A percentile compares a stretch with the other conserved stretches of the same genome.
Evolutionary conservation across 352 stramenopile species (phyloP).

Genomic region (Phytophthora rubi): DNA sequence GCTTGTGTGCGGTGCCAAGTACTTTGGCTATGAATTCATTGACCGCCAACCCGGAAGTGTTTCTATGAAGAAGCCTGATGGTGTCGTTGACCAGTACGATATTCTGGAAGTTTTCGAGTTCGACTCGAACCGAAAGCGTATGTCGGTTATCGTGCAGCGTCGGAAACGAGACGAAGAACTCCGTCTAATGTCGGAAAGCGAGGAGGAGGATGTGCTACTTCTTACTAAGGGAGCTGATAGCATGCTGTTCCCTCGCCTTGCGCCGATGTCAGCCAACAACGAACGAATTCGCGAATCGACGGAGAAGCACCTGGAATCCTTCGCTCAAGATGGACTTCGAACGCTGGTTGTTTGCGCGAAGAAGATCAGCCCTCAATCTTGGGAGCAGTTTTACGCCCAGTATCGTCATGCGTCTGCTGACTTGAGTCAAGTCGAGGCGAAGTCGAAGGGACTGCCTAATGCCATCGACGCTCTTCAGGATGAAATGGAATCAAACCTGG

Average conservation of each 20-base stretch:
- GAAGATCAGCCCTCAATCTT: conserved; percentile 57
- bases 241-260: conserved; percentile 84
- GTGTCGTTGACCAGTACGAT: conserved; percentile 76
- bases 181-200: conserved; percentile 65
- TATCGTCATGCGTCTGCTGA: conserved; percentile 73
- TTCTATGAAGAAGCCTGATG: conserved; percentile 67
- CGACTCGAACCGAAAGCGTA: conserved; percentile 88
- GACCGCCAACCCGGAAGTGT: conserved; percentile 76
- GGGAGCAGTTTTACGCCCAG: conserved; percentile 67
- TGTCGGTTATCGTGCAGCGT: conserved; percentile 85
- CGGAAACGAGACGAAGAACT: conserved; percentile 76
- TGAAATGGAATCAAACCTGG: conserved; percentile 80
- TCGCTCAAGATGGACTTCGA: conserved; percentile 87
- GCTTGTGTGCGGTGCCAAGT: conserved; percentile 86
- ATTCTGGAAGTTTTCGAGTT: conserved; percentile 96
- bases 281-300: conserved; percentile 51
- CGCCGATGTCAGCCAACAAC: conserved; percentile 45
- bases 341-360: conserved; percentile 88
- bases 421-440: conserved; percentile 74
- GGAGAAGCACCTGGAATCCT: conserved; percentile 77
- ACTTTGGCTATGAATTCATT: conserved; percentile 85
- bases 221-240: conserved; percentile 86
- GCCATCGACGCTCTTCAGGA: conserved; percentile 72
- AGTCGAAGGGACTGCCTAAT: conserved; percentile 65
- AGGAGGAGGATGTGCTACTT: conserved; percentile 78